A percentile compares a stretch with the other conserved stretches of the same genome.
phyloP scores from a whole-genome alignment of 2,329 filamentous ascomycete genomes.

The Pseudocercospora macadamiae region DNA sequence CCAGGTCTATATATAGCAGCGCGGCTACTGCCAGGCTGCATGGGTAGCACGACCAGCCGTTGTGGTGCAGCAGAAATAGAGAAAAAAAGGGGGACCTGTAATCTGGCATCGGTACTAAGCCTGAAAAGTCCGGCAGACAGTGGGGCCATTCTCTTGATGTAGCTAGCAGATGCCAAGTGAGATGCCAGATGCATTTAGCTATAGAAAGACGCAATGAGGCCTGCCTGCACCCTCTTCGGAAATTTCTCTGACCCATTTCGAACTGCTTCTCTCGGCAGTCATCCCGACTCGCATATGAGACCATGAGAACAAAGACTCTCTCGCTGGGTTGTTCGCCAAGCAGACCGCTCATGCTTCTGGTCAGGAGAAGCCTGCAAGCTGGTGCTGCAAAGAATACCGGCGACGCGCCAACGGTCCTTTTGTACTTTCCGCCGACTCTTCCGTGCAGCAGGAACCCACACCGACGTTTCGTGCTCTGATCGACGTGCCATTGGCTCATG shows the following conservation, averaged over 20 bases:
- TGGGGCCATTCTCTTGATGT: too few relatives aligned
- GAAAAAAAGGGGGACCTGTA: too few relatives aligned
- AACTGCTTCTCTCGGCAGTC: neutral
- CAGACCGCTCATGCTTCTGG: neutral
- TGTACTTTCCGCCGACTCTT: neutral
- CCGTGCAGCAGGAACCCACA: neutral
- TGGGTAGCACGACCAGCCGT: neutral
- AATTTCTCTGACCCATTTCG: neutral
- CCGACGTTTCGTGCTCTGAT: neutral
- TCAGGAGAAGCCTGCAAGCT: conserved; percentile 5
- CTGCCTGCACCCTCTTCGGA: neutral
- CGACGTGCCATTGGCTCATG: neutral
- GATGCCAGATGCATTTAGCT: too few relatives aligned
- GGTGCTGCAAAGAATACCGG: neutral
- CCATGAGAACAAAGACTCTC: neutral
- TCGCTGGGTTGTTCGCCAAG: neutral
- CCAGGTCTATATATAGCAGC: neutral
- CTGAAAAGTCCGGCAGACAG: too few relatives aligned
- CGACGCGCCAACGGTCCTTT: neutral
- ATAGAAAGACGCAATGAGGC: too few relatives aligned
- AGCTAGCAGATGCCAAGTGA: too few relatives aligned
- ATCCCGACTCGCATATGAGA: neutral
- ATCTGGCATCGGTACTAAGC: too few relatives aligned
- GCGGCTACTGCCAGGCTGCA: neutral
- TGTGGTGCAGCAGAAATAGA: too few relatives aligned